Evolutionary conservation across 176 grass and related monocot species (phyloP).

Genomic region (Lolium multiflorum): DNA sequence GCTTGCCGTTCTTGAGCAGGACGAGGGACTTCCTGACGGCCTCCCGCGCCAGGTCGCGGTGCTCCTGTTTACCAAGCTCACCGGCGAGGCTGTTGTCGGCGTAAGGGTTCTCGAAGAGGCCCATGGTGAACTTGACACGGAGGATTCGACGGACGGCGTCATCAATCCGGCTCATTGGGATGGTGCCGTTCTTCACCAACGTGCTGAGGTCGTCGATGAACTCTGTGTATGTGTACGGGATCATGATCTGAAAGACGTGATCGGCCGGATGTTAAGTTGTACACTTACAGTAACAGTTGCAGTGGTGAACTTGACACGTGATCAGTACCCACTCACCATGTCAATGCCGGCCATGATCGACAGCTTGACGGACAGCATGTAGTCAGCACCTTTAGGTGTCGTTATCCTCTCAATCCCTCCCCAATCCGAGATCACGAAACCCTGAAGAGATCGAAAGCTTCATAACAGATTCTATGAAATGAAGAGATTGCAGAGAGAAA

Average conservation of each 20-base stretch:
- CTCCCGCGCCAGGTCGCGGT: slow-evolving; percentile 74
- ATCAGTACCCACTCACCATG: slow-evolving; percentile 46
- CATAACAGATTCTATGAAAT: neutral
- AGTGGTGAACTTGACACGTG: neutral
- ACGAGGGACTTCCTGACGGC: slow-evolving; percentile 74
- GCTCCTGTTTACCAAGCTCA: slow-evolving; percentile 69
- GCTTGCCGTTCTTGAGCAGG: slow-evolving; percentile 71
- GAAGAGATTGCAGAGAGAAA: too few relatives aligned
- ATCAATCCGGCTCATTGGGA: slow-evolving; percentile 69
- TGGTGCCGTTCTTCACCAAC: slow-evolving; percentile 21
- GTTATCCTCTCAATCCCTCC: slow-evolving; percentile 73
- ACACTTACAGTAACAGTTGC: neutral
- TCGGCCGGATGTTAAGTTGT: neutral
- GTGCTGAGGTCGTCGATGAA: slow-evolving; percentile 31
- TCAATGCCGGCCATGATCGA: slow-evolving; percentile 68
- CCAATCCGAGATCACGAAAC: slow-evolving; percentile 85
- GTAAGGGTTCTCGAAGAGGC: slow-evolving; percentile 69
- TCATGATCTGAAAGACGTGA: slow-evolving; percentile 29
- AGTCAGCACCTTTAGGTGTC: slow-evolving; percentile 53
- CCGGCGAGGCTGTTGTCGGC: slow-evolving; percentile 31
- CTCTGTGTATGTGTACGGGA: slow-evolving; percentile 42
- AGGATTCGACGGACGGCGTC: slow-evolving; percentile 64
- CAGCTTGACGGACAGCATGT: slow-evolving; percentile 60
- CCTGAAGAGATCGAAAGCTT: slow-evolving; percentile 33
- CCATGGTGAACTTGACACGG: slow-evolving; percentile 63